Percentiles rank a stretch among this genome's conserved stretches.
These are phyloP conservation scores for Corymbia calophylla DNA, from an alignment of 441 rosid genomes.

Conservation along the genomic window DNA sequence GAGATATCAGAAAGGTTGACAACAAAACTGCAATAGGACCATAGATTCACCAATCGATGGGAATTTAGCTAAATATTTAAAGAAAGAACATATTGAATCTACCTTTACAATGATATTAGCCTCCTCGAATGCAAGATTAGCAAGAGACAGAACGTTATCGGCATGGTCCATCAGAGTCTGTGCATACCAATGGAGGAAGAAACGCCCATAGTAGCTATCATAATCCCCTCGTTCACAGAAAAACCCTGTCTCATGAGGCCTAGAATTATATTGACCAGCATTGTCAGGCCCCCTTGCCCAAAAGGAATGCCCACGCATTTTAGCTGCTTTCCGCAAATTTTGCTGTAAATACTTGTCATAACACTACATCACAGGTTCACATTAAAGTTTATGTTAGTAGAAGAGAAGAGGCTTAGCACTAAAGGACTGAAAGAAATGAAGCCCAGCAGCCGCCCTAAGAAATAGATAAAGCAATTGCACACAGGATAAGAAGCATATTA, in stretches of 20 bases:
- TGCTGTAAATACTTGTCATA: conserved; percentile 61
- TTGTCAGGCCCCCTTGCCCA: conserved; percentile 75
- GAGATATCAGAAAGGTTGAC: neutral
- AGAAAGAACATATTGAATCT: neutral
- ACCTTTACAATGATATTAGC: conserved; percentile 59
- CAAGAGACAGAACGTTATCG: conserved; percentile 59
- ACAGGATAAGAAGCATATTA: neutral
- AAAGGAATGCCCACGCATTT: conserved; percentile 48
- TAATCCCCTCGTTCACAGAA: conserved; percentile 74
- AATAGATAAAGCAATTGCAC: neutral
- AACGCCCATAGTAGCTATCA: conserved; percentile 73
- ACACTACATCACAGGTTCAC: conserved; percentile 37
- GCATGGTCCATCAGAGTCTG: conserved; percentile 49
- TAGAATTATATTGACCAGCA: conserved; percentile 62
- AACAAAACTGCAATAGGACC: neutral
- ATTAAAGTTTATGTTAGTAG: neutral
- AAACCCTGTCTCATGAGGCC: conserved; percentile 66
- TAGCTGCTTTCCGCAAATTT: conserved; percentile 54
- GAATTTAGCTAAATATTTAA: neutral
- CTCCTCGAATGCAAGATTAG: conserved; percentile 68
- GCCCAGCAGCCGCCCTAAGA: neutral
- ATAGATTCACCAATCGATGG: neutral
- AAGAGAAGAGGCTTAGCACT: neutral
- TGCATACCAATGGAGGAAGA: conserved; percentile 70
- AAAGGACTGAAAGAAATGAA: neutral